phyloP scores from a whole-genome alignment of 495 filamentous ascomycete genomes.

The Pseudevernia furfuracea region DNA sequence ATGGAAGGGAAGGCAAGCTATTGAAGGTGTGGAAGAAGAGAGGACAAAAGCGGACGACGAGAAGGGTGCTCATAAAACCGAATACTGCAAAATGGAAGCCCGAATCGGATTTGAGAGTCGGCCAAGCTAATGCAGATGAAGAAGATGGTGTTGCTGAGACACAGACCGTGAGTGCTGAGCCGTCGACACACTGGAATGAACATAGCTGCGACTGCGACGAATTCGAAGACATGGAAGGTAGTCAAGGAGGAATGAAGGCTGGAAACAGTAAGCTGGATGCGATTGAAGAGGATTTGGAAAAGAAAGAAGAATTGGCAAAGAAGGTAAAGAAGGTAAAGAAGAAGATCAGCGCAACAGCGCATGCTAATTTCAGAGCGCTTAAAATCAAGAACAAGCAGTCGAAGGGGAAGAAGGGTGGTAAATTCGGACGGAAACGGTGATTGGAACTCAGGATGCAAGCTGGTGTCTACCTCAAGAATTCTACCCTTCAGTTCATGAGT shows the following conservation, averaged over 20 bases:
- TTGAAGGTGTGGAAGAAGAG: conserved; percentile 77
- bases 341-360: conserved; percentile 66
- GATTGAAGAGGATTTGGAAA: conserved; percentile 32
- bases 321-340: conserved; percentile 50
- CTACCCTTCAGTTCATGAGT: neutral
- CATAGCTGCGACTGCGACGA: conserved; percentile 23
- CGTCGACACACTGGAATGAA: conserved; percentile 20
- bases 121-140: conserved; percentile 27
- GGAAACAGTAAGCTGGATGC: conserved; percentile 23
- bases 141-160: conserved; percentile 23
- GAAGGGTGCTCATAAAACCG: conserved; percentile 65
- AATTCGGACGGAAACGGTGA: conserved; percentile 41
- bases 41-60: conserved; percentile 81
- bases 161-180: conserved; percentile 25
- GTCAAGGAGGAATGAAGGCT: conserved; percentile 19
- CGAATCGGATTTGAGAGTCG: conserved; percentile 24
- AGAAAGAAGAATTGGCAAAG: conserved; percentile 34
- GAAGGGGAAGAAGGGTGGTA: conserved; percentile 37
- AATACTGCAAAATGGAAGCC: conserved; percentile 36
- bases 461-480: neutral
- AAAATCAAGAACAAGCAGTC: conserved; percentile 60
- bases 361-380: conserved; percentile 75
- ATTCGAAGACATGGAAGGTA: conserved; percentile 30
- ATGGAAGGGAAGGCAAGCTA: conserved; percentile 38
- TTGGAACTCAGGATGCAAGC: neutral